These are phyloP conservation scores for Cyphellophora europaea DNA, from an alignment of 2,329 filamentous ascomycete genomes.

Conservation along the genomic window DNA sequence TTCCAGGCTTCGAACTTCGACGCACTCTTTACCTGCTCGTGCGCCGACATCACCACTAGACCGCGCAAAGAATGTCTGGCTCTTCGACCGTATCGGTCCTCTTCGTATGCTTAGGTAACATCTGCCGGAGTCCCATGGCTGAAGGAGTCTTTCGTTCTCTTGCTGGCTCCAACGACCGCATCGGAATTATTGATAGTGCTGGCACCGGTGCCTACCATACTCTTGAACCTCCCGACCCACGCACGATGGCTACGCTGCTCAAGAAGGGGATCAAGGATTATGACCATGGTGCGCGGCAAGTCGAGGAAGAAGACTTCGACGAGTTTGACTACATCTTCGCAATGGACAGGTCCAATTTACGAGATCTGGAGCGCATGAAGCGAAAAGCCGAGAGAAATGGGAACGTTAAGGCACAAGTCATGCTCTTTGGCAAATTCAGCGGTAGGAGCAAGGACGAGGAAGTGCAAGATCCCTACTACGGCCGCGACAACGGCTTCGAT, in stretches of 20 bases:
- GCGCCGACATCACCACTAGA: too few species aligned
- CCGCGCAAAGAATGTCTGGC: too few species aligned
- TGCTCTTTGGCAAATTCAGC: constrained; percentile 80
- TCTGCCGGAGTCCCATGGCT: constrained; percentile 90
- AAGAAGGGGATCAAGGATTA: constrained; percentile 70
- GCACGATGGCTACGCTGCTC: constrained; percentile 71
- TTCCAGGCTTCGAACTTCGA: too few species aligned
- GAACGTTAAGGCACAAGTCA: constrained; percentile 44
- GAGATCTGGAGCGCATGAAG: constrained; percentile 43
- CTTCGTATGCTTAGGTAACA: constrained; percentile 96
- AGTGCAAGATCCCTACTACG: constrained; percentile 87
- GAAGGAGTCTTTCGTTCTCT: constrained; percentile 82
- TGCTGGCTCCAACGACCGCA: constrained; percentile 37
- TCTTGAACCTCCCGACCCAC: constrained; percentile 65
- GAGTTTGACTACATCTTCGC: constrained; percentile 88
- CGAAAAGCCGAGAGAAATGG: constrained; percentile 26
- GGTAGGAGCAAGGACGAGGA: constrained; percentile 52
- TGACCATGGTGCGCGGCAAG: constrained; percentile 65
- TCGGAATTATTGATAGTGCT: constrained; percentile 72
- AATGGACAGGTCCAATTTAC: constrained; percentile 80
- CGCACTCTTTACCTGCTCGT: too few species aligned
- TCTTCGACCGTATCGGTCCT: constrained; percentile 68
- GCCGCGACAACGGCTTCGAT: constrained; percentile 70
- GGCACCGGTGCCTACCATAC: constrained; percentile 85
- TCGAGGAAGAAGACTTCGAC: constrained; percentile 64